phyloP scores from a whole-genome alignment of 129 eudicot species.

The Centaurea solstitialis region DNA sequence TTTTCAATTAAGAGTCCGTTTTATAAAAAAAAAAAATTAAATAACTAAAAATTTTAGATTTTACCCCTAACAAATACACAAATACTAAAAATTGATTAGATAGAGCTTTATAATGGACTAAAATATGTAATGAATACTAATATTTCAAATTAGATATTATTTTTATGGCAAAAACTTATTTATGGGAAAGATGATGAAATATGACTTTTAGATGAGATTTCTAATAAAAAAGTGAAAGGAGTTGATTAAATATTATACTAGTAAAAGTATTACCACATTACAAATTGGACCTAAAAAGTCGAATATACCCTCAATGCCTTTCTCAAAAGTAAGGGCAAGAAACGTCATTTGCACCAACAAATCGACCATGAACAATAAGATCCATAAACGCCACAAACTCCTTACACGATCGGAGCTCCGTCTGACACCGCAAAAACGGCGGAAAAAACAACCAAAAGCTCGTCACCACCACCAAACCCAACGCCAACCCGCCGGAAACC shows the following conservation, averaged over 20 bases:
- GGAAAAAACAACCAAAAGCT: constrained; percentile 46
- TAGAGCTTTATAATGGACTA: too few relatives aligned
- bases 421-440: constrained; percentile 39
- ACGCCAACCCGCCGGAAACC: constrained; percentile 33
- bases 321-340: constrained; percentile 42
- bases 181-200: too few relatives aligned
- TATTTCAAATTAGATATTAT: too few relatives aligned
- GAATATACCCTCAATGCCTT: not conserved
- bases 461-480: constrained; percentile 33
- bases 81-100: too few relatives aligned
- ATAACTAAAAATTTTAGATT: too few relatives aligned
- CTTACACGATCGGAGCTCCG: constrained; percentile 44
- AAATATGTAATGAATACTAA: too few relatives aligned
- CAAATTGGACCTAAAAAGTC: not conserved
- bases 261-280: not conserved
- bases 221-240: not conserved
- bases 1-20: too few relatives aligned
- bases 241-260: not conserved
- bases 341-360: constrained; percentile 36
- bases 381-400: constrained; percentile 49
- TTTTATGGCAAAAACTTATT: too few relatives aligned
- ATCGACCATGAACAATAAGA: constrained; percentile 29
- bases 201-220: too few relatives aligned
- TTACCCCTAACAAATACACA: too few relatives aligned
- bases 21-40: too few relatives aligned